Evolutionary conservation across 768 basidiomycete species (phyloP).

Genomic region (Tylopilus sp.): DNA sequence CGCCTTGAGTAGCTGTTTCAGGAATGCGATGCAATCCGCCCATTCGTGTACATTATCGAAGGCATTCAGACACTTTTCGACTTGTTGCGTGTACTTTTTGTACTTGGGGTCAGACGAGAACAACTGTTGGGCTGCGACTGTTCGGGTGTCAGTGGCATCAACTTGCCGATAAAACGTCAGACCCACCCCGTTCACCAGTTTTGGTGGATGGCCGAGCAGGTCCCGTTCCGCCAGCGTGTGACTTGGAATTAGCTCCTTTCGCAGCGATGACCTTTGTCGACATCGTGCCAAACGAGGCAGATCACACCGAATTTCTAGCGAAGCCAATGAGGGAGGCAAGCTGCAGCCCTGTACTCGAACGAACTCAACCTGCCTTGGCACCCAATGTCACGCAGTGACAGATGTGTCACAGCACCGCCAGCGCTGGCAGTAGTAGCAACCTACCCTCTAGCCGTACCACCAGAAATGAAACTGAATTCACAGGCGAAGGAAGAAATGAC

Average conservation of each 20-base stretch:
- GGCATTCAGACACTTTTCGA: constrained; percentile 88
- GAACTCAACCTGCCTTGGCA: neutral
- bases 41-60: constrained; percentile 98
- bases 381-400: constrained; percentile 14
- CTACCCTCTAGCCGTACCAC: no score
- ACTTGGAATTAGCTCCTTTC: constrained; percentile 20
- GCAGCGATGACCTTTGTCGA: constrained; percentile 10
- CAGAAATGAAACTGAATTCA: no score
- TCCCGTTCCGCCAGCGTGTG: constrained; percentile 7
- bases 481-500: no score
- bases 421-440: no score
- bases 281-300: constrained; percentile 19
- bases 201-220: constrained; percentile 17
- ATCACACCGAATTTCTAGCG: constrained; percentile 11
- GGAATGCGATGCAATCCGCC: constrained; percentile 98
- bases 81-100: constrained; percentile 89
- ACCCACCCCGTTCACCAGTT: constrained; percentile 31
- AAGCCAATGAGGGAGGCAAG: constrained; percentile 2
- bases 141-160: neutral
- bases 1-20: constrained; percentile 92
- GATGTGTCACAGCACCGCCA: constrained; percentile 6
- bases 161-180: neutral
- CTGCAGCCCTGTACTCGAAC: neutral
- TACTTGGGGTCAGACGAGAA: constrained; percentile 86
- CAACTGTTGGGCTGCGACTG: constrained; percentile 49